Percentiles rank a stretch among this genome's conserved stretches.
phyloP scores from a whole-genome alignment of 208 protist species.

The Trypanosoma theileri region DNA sequence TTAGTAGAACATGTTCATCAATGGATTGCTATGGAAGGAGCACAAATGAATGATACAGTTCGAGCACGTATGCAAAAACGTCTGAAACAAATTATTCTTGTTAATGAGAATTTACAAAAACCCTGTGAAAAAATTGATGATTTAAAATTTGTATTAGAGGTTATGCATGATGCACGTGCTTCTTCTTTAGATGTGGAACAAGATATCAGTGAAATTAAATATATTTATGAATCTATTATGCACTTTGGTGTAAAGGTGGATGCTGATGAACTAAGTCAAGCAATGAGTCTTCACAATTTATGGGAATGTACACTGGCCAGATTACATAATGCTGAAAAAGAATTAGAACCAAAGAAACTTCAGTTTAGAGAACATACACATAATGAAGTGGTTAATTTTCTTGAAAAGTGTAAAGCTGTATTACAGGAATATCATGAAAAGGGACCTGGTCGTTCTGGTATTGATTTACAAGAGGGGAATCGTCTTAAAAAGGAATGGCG shows the following conservation, averaged over 20 bases:
- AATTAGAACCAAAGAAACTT: conserved; percentile 91
- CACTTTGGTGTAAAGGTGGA: conserved; percentile 91
- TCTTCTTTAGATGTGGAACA: conserved; percentile 93
- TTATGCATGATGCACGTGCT: conserved; percentile 91
- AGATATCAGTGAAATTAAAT: conserved; percentile 92
- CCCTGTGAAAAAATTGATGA: conserved; percentile 95
- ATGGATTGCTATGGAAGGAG: conserved; percentile 94
- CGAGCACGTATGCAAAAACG: conserved; percentile 77
- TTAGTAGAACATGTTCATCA: conserved; percentile 90
- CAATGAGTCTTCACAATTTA: conserved; percentile 69
- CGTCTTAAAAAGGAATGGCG: conserved; percentile 89
- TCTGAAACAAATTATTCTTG: conserved; percentile 65
- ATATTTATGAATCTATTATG: conserved; percentile 93
- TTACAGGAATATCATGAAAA: conserved; percentile 72
- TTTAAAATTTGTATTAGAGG: conserved; percentile 94
- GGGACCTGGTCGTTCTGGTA: conserved; percentile 80
- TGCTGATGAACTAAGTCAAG: conserved; percentile 74
- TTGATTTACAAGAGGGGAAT: conserved; percentile 92
- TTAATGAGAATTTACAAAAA: conserved; percentile 87
- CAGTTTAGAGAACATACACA: conserved; percentile 94
- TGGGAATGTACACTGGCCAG: conserved; percentile 87
- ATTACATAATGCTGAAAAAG: conserved; percentile 73
- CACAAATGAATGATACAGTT: conserved; percentile 91
- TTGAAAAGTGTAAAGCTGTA: conserved; percentile 47
- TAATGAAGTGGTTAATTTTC: conserved; percentile 87